These are phyloP conservation scores for Royoungia palumana DNA, from an alignment of 768 basidiomycete species.

Conservation along the genomic window DNA sequence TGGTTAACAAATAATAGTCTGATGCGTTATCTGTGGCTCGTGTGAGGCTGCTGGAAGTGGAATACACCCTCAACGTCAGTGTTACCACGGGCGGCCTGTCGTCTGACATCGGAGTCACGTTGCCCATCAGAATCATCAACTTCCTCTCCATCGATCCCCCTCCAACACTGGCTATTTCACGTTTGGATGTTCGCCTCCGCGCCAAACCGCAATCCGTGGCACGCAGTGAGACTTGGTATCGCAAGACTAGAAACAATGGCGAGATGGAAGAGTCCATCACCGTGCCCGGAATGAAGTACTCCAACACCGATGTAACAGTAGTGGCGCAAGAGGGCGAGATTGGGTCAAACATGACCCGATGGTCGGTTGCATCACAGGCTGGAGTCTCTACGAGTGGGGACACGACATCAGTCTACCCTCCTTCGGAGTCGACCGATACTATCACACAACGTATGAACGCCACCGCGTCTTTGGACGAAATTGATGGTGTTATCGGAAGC, in stretches of 20 bases:
- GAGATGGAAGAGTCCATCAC: slow-evolving; percentile 16
- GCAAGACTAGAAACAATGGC: slow-evolving; percentile 23
- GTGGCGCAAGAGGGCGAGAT: slow-evolving; percentile 21
- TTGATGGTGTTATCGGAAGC: slow-evolving; percentile 23
- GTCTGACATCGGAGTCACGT: slow-evolving; percentile 62
- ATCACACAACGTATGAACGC: slow-evolving; percentile 16
- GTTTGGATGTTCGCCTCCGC: slow-evolving; percentile 16
- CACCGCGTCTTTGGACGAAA: slow-evolving; percentile 25
- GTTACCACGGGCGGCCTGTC: slow-evolving; percentile 56
- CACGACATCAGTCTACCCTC: slow-evolving; percentile 25
- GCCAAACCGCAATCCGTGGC: slow-evolving; percentile 22
- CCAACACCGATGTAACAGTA: slow-evolving; percentile 25
- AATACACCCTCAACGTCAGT: slow-evolving; percentile 66
- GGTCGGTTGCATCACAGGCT: slow-evolving; percentile 6
- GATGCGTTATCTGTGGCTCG: slow-evolving; percentile 68
- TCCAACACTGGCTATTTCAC: slow-evolving; percentile 37
- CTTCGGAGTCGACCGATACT: slow-evolving; percentile 25
- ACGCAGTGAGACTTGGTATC: slow-evolving; percentile 29
- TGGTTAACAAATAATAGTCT: slow-evolving; percentile 39
- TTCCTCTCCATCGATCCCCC: slow-evolving; percentile 86
- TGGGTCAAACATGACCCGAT: slow-evolving; percentile 1
- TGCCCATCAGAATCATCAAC: slow-evolving; percentile 78
- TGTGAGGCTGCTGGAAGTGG: slow-evolving; percentile 70
- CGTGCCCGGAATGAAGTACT: slow-evolving; percentile 34
- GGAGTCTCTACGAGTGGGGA: slow-evolving; percentile 12